Evolutionary conservation across 1,139 yeast genomes (phyloP).

Genomic region (Candida labiduridarum): DNA sequence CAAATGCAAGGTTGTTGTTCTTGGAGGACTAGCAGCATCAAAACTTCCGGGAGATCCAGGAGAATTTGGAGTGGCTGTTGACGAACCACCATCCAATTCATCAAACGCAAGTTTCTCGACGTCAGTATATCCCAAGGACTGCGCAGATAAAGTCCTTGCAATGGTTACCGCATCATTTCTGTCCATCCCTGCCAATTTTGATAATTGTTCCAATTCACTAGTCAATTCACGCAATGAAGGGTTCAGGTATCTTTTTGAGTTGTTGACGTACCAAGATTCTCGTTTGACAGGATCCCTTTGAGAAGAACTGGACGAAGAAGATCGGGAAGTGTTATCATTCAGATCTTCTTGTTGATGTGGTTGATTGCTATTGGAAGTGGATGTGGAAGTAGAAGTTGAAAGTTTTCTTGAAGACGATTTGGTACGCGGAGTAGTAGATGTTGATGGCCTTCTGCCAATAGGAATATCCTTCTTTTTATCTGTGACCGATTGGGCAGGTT

Average conservation of each 20-base stretch:
- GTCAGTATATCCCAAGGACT: constrained; percentile 59
- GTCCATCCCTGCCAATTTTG: constrained; percentile 72
- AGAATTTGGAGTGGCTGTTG: constrained; percentile 2
- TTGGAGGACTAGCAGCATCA: constrained; percentile 9
- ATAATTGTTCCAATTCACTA: constrained; percentile 62
- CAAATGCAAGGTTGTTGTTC: constrained; percentile 15
- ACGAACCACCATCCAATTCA: constrained; percentile 24
- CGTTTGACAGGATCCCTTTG: constrained; percentile 14
- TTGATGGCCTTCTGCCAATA: neutral
- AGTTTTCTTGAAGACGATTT: constrained; percentile 6
- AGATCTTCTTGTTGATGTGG: constrained; percentile 1
- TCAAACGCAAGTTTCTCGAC: constrained; percentile 52
- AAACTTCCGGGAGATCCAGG: constrained; percentile 8
- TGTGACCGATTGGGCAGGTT: neutral
- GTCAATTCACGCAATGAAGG: constrained; percentile 72
- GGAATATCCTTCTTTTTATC: constrained; percentile 6
- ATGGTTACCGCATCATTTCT: constrained; percentile 74
- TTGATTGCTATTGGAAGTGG: constrained; percentile 1
- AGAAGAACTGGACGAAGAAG: constrained; percentile 17
- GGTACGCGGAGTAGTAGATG: neutral
- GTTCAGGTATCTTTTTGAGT: constrained; percentile 29
- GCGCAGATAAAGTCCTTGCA: constrained; percentile 68
- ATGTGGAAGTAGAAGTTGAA: neutral
- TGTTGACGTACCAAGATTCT: constrained; percentile 16
- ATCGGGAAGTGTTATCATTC: constrained; percentile 11